Evolutionary conservation across 495 filamentous ascomycete genomes (phyloP).

Genomic region (Venustampulla echinocandica): DNA sequence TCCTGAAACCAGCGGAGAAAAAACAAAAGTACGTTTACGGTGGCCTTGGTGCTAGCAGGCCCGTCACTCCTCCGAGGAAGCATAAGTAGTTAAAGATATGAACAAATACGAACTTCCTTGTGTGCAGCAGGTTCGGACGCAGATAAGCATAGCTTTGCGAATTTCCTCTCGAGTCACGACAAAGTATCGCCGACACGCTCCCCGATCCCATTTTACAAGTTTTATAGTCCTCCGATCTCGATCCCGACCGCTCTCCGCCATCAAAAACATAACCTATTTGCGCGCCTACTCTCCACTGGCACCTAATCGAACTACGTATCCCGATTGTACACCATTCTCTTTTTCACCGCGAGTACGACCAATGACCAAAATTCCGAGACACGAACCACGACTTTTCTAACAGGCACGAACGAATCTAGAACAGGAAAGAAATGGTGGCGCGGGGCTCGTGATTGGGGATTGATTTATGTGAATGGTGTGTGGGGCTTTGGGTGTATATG

Average conservation of each 20-base stretch:
- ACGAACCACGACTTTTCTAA: conserved; percentile 7
- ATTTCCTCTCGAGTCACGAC: conserved; percentile 22
- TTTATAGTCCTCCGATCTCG: conserved; percentile 15
- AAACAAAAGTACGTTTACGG: conserved; percentile 99
- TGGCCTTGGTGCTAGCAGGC: conserved; percentile 77
- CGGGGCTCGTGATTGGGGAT: conserved; percentile 1
- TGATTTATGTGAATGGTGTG: conserved; percentile 6
- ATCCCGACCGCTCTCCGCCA: conserved; percentile 12
- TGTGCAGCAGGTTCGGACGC: conserved; percentile 93
- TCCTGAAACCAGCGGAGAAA: conserved; percentile 99
- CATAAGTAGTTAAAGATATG: conserved; percentile 76
- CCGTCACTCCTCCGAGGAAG: conserved; percentile 86
- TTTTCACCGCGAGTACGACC: conserved; percentile 17
- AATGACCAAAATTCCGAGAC: conserved; percentile 13
- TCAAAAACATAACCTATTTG: conserved; percentile 21
- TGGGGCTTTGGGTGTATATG: conserved; percentile 18
- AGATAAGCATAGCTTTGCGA: conserved; percentile 47
- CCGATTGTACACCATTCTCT: conserved; percentile 16
- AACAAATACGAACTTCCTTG: conserved; percentile 68
- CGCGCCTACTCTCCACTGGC: conserved; percentile 8
- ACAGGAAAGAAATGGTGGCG: conserved; percentile 7
- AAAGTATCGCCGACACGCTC: conserved; percentile 17
- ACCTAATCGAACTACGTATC: conserved; percentile 5
- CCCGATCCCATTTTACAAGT: conserved; percentile 5
- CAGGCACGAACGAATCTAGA: conserved; percentile 11